Conservation (phyloP, 202 grass and related monocot species). For the Brachypodium distachyon region DNA sequence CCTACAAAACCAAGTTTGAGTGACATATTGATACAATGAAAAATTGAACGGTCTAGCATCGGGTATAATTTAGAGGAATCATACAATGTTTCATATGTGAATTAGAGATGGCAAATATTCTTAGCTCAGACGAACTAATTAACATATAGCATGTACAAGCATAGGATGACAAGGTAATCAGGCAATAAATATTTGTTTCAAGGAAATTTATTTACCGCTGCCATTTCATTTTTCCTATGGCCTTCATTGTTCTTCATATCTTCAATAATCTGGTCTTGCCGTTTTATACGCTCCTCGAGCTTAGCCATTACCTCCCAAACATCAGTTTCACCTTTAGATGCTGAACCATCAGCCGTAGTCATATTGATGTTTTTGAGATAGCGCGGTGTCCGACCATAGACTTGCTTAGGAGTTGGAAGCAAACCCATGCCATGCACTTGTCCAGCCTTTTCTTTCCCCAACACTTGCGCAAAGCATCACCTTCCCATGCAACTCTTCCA, state of each 20-base stretch:
- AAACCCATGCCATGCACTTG: background rate
- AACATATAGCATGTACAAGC: too few species aligned
- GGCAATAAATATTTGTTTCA: too few species aligned
- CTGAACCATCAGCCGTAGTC: background rate
- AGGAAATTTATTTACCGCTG: background rate
- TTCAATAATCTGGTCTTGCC: too few species aligned
- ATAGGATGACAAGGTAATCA: too few species aligned
- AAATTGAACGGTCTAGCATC: too few species aligned
- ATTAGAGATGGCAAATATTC: too few species aligned
- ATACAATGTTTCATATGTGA: too few species aligned
- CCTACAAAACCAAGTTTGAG: too few species aligned
- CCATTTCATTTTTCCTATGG: background rate
- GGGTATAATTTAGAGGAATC: too few species aligned
- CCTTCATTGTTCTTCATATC: background rate
- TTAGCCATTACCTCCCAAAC: background rate
- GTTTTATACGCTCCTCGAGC: background rate
- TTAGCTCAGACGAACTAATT: too few species aligned
- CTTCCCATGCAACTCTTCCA: background rate
- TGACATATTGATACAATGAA: background rate
- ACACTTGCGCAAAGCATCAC: background rate
- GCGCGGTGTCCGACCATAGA: background rate
- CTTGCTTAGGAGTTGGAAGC: background rate
- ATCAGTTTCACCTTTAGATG: background rate
- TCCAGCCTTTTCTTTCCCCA: background rate
- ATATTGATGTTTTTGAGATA: background rate